Conservation (phyloP, 345 rosid species). For the Citrus trifoliata region DNA sequence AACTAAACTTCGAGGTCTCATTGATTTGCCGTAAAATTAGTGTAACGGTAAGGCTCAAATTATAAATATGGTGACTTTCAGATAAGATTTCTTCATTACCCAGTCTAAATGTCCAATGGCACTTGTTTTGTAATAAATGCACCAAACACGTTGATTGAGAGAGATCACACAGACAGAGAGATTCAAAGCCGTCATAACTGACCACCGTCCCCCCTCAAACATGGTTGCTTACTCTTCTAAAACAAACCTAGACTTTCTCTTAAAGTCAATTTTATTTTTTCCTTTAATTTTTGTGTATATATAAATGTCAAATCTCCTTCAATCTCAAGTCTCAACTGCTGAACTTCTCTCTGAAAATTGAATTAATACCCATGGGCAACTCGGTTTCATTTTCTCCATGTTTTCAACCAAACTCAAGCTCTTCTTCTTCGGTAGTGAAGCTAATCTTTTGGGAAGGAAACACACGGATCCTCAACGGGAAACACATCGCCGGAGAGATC, state of each 20-base stretch:
- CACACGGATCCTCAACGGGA: constrained; percentile 43
- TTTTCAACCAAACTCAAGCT: constrained; percentile 12
- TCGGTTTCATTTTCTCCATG: constrained; percentile 36
- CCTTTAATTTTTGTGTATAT: background rate
- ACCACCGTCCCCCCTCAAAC: constrained; percentile 15
- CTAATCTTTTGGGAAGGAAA: constrained; percentile 64
- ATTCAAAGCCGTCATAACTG: constrained; percentile 56
- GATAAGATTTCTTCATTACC: background rate
- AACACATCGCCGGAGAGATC: constrained; percentile 82
- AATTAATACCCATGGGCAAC: constrained; percentile 37
- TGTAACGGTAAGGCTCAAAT: too few species aligned
- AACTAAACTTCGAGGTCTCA: too few species aligned
- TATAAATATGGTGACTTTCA: background rate
- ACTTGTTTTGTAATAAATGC: background rate
- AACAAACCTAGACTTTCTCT: constrained; percentile 22
- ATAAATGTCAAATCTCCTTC: background rate
- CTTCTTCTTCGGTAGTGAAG: constrained; percentile 27
- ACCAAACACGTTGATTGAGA: background rate
- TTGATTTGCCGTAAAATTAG: too few species aligned
- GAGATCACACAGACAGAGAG: background rate
- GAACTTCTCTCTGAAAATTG: background rate
- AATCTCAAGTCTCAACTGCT: background rate
- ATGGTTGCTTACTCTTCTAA: background rate
- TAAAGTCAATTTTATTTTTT: background rate
- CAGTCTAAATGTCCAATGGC: background rate